Evolutionary conservation across 2,329 filamentous ascomycete genomes (phyloP), one percentile per base, ranked within the genome.

Genomic region (Arachnomyces sp.): DNA sequence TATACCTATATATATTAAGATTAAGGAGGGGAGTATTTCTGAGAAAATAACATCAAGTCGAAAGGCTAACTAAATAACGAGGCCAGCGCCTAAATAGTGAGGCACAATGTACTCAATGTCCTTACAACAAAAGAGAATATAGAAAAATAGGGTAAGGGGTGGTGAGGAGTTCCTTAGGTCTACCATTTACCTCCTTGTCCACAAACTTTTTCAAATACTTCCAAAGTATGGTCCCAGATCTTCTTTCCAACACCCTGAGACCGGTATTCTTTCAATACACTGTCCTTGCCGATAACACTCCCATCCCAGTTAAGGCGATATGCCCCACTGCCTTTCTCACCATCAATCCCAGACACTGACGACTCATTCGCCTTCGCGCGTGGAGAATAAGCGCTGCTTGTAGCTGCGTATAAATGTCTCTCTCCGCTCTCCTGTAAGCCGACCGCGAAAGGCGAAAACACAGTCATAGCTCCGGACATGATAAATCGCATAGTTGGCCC

Each of bases 401-500:
- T 53, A 8, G 48, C 44, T 3, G 43, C 42, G 40, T 50, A 53
- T 6, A 50, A 36, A 43, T 51, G 48, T 31, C 51, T 47, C 36
- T 53, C 50, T 5, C 51, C 51, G 34, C 46, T 45, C 37, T 52
- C 50, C 36, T 43, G 14, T 9, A 51, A n/a, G 2, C 43, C 40
- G 8, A 51, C 34, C 28, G 46, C 38, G 13, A 48, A 40, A 2
- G 48, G 47, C 21, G 40, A 38, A 16, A 41, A 7, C 31, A 44
- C n/a, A 33, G 40, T 6, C 35, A 44, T 39, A 13, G 36, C 11
- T 1, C 16, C 38, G 8, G 18, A 33, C 1, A 25, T 16, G 1
- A 44, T 17, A 2, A n/a, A 14, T 14, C 18, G 36, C 5, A 18
- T 9, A 3, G 43, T 11, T 2, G 42, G 39, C 8, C 43, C 66